Percentiles rank a stretch among this genome's conserved stretches.
Conservation (phyloP, 805 yeast genomes). For the Schwanniomyces pseudopolymorphus region DNA sequence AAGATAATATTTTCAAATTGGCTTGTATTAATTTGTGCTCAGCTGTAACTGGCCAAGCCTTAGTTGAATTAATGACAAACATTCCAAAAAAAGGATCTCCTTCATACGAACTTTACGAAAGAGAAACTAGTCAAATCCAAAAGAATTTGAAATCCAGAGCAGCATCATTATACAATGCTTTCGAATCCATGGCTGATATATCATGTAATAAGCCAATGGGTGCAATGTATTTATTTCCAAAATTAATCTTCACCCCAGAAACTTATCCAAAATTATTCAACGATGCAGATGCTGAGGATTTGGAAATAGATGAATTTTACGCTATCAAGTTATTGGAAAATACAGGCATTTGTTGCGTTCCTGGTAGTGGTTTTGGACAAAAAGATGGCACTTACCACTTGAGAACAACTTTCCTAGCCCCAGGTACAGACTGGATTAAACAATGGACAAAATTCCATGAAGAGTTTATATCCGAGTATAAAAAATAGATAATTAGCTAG, state of each 20-base stretch:
- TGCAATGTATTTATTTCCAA: constrained; percentile 96
- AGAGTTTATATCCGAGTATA: constrained; percentile 61
- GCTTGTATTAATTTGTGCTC: constrained; percentile 93
- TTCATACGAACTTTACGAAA: constrained; percentile 64
- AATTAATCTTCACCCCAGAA: constrained; percentile 53
- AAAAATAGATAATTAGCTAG: constrained; percentile 4
- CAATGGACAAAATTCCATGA: constrained; percentile 79
- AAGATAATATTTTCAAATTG: constrained; percentile 72
- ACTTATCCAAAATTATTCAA: constrained; percentile 53
- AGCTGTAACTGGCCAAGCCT: constrained; percentile 91
- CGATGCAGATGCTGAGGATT: constrained; percentile 55
- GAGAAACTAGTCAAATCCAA: constrained; percentile 64
- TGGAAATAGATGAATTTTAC: constrained; percentile 83
- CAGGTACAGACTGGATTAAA: constrained; percentile 87
- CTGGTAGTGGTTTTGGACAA: constrained; percentile 98
- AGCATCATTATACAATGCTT: constrained; percentile 61
- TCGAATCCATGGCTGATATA: constrained; percentile 76
- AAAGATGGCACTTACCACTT: constrained; percentile 84
- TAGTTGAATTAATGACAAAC: constrained; percentile 88
- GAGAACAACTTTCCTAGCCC: constrained; percentile 95
- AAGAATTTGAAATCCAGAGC: constrained; percentile 66
- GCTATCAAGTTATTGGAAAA: constrained; percentile 77
- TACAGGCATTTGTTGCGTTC: constrained; percentile 96
- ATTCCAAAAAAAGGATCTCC: constrained; percentile 83
- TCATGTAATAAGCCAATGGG: constrained; percentile 90